Percentiles rank a stretch among this genome's conserved stretches.
phyloP scores from a whole-genome alignment of 164 flowering plant species.

The Vitis amurensis region DNA sequence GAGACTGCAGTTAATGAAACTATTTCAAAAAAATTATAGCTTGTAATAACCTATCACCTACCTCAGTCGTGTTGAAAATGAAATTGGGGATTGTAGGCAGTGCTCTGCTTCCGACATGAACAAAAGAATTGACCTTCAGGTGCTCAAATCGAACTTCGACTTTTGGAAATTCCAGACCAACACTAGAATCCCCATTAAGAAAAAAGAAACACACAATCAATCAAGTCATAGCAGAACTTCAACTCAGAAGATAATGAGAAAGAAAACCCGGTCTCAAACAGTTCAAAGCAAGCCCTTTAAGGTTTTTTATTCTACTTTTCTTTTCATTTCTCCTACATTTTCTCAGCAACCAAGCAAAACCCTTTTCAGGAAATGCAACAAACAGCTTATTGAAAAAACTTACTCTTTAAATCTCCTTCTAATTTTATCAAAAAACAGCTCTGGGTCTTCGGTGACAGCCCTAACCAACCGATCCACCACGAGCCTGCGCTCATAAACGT shows the following conservation, averaged over 20 bases:
- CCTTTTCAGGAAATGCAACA: too few species aligned
- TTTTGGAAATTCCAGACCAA: conserved; percentile 81
- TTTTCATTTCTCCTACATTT: background rate
- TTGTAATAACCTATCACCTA: conserved; percentile 16
- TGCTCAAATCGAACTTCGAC: conserved; percentile 83
- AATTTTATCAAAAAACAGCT: conserved; percentile 61
- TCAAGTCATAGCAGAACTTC: background rate
- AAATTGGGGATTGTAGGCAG: conserved; percentile 94
- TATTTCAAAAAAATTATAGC: background rate
- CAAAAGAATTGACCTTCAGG: conserved; percentile 68
- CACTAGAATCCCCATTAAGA: conserved; percentile 45
- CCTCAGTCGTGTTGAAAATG: conserved; percentile 83
- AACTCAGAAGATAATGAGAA: background rate
- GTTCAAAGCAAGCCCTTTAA: too few species aligned
- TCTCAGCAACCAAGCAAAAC: background rate
- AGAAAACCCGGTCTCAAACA: too few species aligned
- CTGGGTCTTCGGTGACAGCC: conserved; percentile 60
- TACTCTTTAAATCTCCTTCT: conserved; percentile 81
- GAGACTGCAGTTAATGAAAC: too few species aligned
- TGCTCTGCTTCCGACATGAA: conserved; percentile 88
- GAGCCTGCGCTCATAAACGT: conserved; percentile 53
- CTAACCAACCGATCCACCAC: conserved; percentile 60
- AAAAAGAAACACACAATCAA: too few species aligned
- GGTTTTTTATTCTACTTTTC: too few species aligned
- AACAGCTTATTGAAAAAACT: background rate